Evolutionary conservation across 805 yeast genomes (phyloP).

Genomic region (Candida patagonica): DNA sequence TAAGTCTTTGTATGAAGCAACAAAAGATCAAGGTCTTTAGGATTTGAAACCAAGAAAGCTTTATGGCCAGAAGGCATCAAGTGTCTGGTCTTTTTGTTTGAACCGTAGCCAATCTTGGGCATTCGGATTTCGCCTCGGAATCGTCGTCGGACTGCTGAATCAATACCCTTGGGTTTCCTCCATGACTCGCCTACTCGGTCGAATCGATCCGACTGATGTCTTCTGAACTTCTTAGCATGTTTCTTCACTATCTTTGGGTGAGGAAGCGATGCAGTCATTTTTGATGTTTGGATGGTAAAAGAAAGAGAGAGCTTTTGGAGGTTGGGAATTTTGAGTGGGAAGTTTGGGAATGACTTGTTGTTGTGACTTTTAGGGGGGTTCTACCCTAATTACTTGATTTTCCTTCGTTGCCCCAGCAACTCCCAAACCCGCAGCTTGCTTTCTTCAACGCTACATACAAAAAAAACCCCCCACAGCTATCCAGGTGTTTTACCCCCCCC

Average conservation of each 20-base stretch:
- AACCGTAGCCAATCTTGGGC: slow-evolving; percentile 99
- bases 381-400: background rate
- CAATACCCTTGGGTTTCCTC: slow-evolving; percentile 99
- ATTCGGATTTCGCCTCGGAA: slow-evolving; percentile 99
- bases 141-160: slow-evolving; percentile 96
- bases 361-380: background rate
- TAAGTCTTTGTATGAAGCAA: slow-evolving; percentile 95
- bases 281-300: slow-evolving; percentile 6
- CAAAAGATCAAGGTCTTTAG: slow-evolving; percentile 87
- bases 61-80: slow-evolving; percentile 97
- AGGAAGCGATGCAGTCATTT: slow-evolving; percentile 94
- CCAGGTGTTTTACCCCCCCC: no score
- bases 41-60: slow-evolving; percentile 87
- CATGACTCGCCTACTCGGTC: slow-evolving; percentile 97
- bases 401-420: background rate
- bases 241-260: slow-evolving; percentile 99
- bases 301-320: background rate
- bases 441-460: background rate
- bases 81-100: slow-evolving; percentile 97
- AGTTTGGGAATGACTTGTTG: background rate
- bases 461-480: background rate
- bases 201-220: slow-evolving; percentile 99
- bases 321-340: slow-evolving; percentile 1
- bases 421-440: background rate
- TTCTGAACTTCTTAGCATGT: slow-evolving; percentile 95